A percentile compares a stretch with the other conserved stretches of the same genome.
These are phyloP conservation scores for Nosema muscidifuracis DNA, from an alignment of 371 early-diverging fungal genomes.

Conservation along the genomic window DNA sequence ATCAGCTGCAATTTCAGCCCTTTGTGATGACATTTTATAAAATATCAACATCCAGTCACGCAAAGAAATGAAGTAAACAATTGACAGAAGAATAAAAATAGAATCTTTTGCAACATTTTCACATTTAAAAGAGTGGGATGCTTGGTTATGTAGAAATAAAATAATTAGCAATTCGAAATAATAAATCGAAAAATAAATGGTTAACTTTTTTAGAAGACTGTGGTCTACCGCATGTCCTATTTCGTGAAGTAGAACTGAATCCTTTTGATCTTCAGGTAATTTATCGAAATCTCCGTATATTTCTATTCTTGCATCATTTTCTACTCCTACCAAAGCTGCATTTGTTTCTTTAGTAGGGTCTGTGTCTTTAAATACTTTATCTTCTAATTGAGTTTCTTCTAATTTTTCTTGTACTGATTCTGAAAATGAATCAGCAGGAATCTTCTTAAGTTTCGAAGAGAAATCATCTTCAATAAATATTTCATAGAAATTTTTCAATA, in stretches of 20 bases:
- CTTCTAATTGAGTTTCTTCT: conserved; percentile 33
- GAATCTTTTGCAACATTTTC: conserved; percentile 41
- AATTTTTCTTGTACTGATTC: conserved; percentile 48
- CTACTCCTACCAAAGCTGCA: conserved; percentile 62
- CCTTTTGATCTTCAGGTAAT: conserved; percentile 43
- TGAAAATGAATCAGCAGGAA: conserved; percentile 39
- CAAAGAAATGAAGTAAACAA: conserved; percentile 53
- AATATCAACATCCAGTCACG: conserved; percentile 52
- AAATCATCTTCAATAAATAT: conserved; percentile 48
- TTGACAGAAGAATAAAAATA: conserved; percentile 51
- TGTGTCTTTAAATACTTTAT: conserved; percentile 55
- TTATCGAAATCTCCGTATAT: conserved; percentile 60
- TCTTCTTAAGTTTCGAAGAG: conserved; percentile 38
- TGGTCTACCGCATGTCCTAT: conserved; percentile 62
- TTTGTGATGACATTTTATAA: conserved; percentile 60
- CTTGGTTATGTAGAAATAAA: conserved; percentile 32
- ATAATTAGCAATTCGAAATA: conserved; percentile 49
- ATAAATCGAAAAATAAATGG: conserved; percentile 45
- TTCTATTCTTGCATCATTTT: conserved; percentile 51
- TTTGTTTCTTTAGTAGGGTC: conserved; percentile 38
- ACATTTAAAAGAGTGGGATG: conserved; percentile 40
- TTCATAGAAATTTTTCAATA: conserved; percentile 45
- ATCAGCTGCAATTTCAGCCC: conserved; percentile 62
- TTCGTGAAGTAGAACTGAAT: conserved; percentile 63
- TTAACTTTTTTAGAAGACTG: conserved; percentile 60